Evolutionary conservation across 2,329 filamentous ascomycete genomes (phyloP).

Genomic region (Geosmithia flava): DNA sequence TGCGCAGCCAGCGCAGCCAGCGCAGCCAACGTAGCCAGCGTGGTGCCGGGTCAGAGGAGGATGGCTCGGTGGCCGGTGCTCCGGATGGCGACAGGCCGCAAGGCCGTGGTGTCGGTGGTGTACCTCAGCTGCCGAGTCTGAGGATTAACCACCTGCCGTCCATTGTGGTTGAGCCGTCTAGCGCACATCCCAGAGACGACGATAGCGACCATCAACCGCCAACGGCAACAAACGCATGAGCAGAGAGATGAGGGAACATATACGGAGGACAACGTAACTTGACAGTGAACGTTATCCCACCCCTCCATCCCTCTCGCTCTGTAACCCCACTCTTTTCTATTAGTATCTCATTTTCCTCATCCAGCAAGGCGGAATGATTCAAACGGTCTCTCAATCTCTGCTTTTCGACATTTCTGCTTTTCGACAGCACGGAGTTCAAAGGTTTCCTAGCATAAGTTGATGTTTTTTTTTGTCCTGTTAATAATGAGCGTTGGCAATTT

Average conservation of each 20-base stretch:
- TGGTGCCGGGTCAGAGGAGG: background rate
- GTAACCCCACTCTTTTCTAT: background rate
- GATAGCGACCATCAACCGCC: background rate
- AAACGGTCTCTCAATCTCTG: background rate
- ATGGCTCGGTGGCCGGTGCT: background rate
- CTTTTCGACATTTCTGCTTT: background rate
- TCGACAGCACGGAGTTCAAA: background rate
- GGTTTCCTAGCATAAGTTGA: background rate
- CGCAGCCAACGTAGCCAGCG: background rate
- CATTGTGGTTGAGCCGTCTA: constrained; percentile 46
- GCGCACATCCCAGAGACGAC: constrained; percentile 10
- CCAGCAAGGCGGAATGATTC: background rate
- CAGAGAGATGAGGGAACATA: background rate
- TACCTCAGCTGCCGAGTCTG: constrained; percentile 40
- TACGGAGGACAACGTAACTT: no score
- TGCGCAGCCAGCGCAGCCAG: constrained; percentile 2
- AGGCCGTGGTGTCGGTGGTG: constrained; percentile 21
- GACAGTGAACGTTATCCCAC: background rate
- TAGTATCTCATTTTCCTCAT: background rate
- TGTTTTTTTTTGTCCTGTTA: background rate
- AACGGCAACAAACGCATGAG: background rate
- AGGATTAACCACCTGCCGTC: constrained; percentile 36
- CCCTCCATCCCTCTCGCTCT: background rate
- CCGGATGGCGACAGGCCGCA: background rate
- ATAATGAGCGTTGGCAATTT: background rate